A percentile compares a stretch with the other conserved stretches of the same genome.
Conservation (phyloP, 1,284 basidiomycete genomes). For the Papiliotrema laurentii region DNA sequence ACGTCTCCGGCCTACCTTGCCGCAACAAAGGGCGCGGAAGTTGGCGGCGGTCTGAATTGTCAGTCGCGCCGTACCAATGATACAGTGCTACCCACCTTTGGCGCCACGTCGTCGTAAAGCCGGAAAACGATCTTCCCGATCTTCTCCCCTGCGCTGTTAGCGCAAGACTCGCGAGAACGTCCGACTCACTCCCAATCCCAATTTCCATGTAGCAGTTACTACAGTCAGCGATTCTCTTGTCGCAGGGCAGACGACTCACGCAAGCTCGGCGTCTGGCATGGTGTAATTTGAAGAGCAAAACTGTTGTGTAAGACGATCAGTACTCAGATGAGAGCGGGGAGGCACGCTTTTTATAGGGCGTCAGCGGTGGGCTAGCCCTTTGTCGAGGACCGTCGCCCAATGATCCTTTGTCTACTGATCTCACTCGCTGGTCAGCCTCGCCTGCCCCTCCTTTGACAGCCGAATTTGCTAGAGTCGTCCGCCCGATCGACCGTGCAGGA, state of each 20-base stretch:
- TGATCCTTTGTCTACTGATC: neutral
- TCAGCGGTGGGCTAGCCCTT: too few species aligned
- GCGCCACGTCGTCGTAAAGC: constrained; percentile 45
- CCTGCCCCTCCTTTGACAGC: too few species aligned
- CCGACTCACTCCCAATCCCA: constrained; percentile 26
- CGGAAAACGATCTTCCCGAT: constrained; percentile 48
- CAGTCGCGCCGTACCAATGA: neutral
- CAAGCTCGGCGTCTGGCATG: constrained; percentile 2
- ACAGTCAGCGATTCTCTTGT: neutral
- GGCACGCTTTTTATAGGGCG: too few species aligned
- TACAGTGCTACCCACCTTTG: constrained; percentile 19
- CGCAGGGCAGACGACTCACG: neutral
- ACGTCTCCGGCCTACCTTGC: constrained; percentile 39
- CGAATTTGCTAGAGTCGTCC: too few species aligned
- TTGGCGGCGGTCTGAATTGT: constrained; percentile 46
- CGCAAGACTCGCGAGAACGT: neutral
- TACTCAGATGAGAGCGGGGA: too few species aligned
- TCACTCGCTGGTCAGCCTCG: too few species aligned
- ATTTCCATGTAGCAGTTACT: constrained; percentile 37
- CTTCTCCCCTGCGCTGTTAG: constrained; percentile 14
- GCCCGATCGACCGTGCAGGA: too few species aligned
- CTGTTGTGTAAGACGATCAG: too few species aligned
- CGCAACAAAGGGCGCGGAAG: constrained; percentile 59
- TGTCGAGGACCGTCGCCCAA: neutral
- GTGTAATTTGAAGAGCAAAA: too few species aligned